phyloP scores from a whole-genome alignment of 83 land plant genomes.

The Isoetes engelmannii region DNA sequence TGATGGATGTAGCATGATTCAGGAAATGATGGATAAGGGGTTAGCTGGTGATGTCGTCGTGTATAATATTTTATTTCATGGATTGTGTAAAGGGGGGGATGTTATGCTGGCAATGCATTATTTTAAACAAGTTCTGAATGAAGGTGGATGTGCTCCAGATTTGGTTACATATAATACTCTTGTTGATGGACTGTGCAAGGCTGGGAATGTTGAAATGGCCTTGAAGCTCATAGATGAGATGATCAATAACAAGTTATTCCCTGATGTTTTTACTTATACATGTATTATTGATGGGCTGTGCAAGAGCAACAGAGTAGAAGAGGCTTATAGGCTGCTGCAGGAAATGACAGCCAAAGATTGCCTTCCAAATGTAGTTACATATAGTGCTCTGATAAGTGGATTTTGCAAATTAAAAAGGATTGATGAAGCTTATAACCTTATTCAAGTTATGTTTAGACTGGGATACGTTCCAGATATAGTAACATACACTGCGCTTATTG shows the following conservation, averaged over 20 bases:
- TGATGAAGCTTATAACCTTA: constrained; percentile 1
- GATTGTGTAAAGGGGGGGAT: constrained; percentile 44
- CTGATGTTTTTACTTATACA: constrained; percentile 48
- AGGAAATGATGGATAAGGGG: constrained; percentile 44
- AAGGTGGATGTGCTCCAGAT: constrained; percentile 35
- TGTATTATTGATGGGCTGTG: constrained; percentile 47
- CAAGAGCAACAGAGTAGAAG: constrained; percentile 43
- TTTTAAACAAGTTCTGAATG: constrained; percentile 32
- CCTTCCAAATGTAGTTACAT: constrained; percentile 19
- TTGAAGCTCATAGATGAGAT: constrained; percentile 41
- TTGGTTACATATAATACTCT: constrained; percentile 46
- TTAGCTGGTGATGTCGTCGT: constrained; percentile 34
- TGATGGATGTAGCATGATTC: constrained; percentile 28
- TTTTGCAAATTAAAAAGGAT: constrained; percentile 1
- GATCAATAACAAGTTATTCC: constrained; percentile 25
- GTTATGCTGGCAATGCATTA: constrained; percentile 20
- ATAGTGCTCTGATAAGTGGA: constrained; percentile 5
- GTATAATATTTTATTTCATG: constrained; percentile 50
- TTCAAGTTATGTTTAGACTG: not conserved
- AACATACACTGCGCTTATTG: constrained; percentile 1
- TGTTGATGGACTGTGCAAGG: constrained; percentile 53
- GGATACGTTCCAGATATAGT: not conserved
- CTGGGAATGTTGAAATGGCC: constrained; percentile 33
- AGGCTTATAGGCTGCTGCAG: constrained; percentile 40
- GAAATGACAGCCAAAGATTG: constrained; percentile 28